Conservation (phyloP, 257 asterid genomes). For the Handroanthus guayacan region DNA sequence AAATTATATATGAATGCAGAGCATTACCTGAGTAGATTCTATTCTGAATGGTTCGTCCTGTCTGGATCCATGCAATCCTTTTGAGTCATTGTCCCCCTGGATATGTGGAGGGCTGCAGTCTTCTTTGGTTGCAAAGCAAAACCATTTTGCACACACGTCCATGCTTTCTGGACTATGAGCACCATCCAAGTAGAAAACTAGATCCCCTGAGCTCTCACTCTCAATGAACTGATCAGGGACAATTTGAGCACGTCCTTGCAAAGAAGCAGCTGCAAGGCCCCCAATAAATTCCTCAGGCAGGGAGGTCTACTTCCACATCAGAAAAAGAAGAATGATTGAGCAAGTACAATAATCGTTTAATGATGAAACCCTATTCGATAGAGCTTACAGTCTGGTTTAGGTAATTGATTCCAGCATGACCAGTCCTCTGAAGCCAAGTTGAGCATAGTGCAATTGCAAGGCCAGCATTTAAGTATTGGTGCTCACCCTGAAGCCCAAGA, state of each 20-base stretch:
- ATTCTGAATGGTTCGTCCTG: conserved; percentile 40
- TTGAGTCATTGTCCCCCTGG: conserved; percentile 37
- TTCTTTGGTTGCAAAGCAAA: conserved; percentile 67
- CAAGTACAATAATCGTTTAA: conserved; percentile 27
- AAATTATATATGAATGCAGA: conserved; percentile 16
- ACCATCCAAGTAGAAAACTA: conserved; percentile 92
- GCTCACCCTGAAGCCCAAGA: conserved; percentile 98
- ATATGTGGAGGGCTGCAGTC: conserved; percentile 43
- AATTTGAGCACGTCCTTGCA: conserved; percentile 98
- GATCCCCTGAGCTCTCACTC: conserved; percentile 66
- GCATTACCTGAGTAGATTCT: conserved; percentile 54
- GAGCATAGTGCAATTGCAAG: conserved; percentile 94
- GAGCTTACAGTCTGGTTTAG: conserved; percentile 75
- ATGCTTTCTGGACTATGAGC: conserved; percentile 99
- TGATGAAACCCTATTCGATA: conserved; percentile 16
- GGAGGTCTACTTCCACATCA: conserved; percentile 56
- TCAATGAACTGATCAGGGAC: conserved; percentile 76
- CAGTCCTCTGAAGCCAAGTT: conserved; percentile 92
- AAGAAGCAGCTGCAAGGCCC: conserved; percentile 77
- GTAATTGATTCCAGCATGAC: conserved; percentile 79
- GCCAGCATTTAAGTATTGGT: conserved; percentile 92
- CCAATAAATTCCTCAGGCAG: conserved; percentile 87
- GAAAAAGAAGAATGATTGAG: conserved; percentile 15
- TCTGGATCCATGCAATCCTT: conserved; percentile 39
- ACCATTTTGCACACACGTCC: conserved; percentile 99